Percentiles rank a stretch among this genome's conserved stretches.
These are phyloP conservation scores for Neostapfia colusana DNA, from an alignment of 176 grass and related monocot species.

Conservation along the genomic window DNA sequence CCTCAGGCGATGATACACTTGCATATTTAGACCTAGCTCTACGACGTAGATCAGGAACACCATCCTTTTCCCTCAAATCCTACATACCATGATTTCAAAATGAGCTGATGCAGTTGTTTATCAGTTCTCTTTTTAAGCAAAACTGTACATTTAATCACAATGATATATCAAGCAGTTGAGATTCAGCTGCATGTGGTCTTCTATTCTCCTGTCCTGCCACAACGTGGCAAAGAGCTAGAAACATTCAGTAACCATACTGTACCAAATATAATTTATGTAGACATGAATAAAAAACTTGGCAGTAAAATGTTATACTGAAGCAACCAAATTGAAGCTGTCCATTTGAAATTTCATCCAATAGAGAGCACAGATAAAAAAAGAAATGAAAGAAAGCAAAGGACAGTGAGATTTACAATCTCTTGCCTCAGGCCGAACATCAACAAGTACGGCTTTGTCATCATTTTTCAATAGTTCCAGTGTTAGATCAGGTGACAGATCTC, in stretches of 20 bases:
- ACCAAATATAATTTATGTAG: not conserved
- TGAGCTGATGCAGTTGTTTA: slow-evolving; percentile 29
- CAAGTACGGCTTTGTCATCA: slow-evolving; percentile 74
- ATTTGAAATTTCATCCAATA: slow-evolving; percentile 18
- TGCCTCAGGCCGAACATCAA: slow-evolving; percentile 99
- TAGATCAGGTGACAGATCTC: slow-evolving; percentile 70
- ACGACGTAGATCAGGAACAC: slow-evolving; percentile 85
- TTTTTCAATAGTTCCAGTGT: slow-evolving; percentile 79
- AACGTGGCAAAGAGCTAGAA: slow-evolving; percentile 7
- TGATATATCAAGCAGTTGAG: not conserved
- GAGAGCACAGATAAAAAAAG: slow-evolving; percentile 38
- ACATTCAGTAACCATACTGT: not conserved
- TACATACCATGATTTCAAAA: slow-evolving; percentile 49
- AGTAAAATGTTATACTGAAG: not conserved
- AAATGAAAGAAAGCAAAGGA: slow-evolving; percentile 58
- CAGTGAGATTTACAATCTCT: slow-evolving; percentile 96
- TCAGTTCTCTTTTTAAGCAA: not conserved
- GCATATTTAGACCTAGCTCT: slow-evolving; percentile 91
- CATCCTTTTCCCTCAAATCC: slow-evolving; percentile 80
- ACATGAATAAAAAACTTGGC: slow-evolving; percentile 10
- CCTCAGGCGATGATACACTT: slow-evolving; percentile 74
- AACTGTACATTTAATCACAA: not conserved
- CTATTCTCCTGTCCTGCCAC: not conserved
- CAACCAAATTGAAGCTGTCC: slow-evolving; percentile 1
- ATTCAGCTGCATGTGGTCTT: not conserved